Percentiles rank a stretch among this genome's conserved stretches.
Conservation (phyloP, 1,284 basidiomycete species). For the Ceratobasidium sp. region DNA sequence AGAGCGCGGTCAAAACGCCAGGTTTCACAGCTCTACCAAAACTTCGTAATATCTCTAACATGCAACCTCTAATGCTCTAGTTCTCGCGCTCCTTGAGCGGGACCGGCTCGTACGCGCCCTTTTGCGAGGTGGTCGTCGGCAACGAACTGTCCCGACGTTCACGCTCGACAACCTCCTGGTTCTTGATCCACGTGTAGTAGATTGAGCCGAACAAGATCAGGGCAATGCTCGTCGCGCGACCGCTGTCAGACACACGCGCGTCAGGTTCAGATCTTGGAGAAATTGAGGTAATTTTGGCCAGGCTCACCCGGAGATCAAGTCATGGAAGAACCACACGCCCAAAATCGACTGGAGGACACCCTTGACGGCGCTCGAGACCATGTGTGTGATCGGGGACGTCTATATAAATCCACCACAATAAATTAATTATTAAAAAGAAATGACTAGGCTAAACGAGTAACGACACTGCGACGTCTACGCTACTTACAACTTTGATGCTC, state of each 20-base stretch:
- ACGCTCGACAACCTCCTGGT: conserved; percentile 61
- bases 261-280: conserved; percentile 27
- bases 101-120: conserved; percentile 59
- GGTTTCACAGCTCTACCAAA: not conserved
- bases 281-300: conserved; percentile 19
- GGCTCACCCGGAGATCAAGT: conserved; percentile 75
- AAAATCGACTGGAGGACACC: conserved; percentile 82
- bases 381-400: conserved; percentile 92
- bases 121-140: conserved; percentile 34
- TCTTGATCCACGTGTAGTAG: conserved; percentile 87
- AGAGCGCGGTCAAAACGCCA: not conserved
- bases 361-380: conserved; percentile 86
- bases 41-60: too few relatives aligned
- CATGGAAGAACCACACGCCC: conserved; percentile 77
- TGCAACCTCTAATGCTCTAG: too few relatives aligned
- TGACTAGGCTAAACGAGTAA: conserved; percentile 14
- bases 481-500: conserved; percentile 76
- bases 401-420: conserved; percentile 2
- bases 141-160: conserved; percentile 42
- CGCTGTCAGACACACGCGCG: conserved; percentile 59
- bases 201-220: conserved; percentile 84
- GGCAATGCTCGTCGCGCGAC: conserved; percentile 79
- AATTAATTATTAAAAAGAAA: conserved; percentile 16
- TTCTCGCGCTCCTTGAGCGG: conserved; percentile 63
- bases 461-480: conserved; percentile 16